Conservation (phyloP, 2,329 filamentous ascomycete genomes). For the Alternaria alternata region DNA sequence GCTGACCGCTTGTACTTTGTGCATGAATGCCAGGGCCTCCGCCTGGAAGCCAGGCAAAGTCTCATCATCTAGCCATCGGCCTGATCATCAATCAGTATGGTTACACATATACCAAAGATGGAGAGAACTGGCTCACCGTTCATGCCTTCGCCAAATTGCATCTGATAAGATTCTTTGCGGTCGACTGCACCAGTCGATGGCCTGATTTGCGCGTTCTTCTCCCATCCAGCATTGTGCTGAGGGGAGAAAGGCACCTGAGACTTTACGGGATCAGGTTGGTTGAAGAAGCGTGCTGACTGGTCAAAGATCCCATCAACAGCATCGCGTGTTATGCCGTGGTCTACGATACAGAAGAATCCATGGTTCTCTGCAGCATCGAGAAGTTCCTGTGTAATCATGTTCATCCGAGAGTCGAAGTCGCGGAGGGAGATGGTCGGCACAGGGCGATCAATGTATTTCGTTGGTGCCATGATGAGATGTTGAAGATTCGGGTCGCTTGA, state of each 20-base stretch:
- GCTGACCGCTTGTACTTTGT: slow-evolving; percentile 60
- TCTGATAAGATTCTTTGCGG: slow-evolving; percentile 69
- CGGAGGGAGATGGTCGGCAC: slow-evolving; percentile 57
- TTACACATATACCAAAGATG: not conserved
- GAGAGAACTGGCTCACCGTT: slow-evolving; percentile 41
- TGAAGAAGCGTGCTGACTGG: slow-evolving; percentile 63
- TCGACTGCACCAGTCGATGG: slow-evolving; percentile 65
- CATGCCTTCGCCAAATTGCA: slow-evolving; percentile 68
- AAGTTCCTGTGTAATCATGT: slow-evolving; percentile 62
- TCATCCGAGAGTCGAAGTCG: slow-evolving; percentile 62
- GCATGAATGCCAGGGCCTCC: slow-evolving; percentile 62
- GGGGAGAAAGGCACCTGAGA: slow-evolving; percentile 60
- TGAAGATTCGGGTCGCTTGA: not conserved
- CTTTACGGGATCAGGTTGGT: slow-evolving; percentile 56
- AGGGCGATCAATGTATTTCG: slow-evolving; percentile 19
- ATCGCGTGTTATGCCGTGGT: slow-evolving; percentile 62
- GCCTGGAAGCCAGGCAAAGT: slow-evolving; percentile 60
- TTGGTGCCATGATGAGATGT: slow-evolving; percentile 17
- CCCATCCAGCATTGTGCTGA: slow-evolving; percentile 66
- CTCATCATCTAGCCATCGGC: slow-evolving; percentile 60
- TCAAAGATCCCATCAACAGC: slow-evolving; percentile 63
- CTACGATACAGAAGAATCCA: slow-evolving; percentile 67
- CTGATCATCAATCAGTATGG: slow-evolving; percentile 14
- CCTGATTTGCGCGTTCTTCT: slow-evolving; percentile 54
- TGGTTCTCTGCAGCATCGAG: slow-evolving; percentile 64